Conservation (phyloP, 2,329 filamentous ascomycete species). For the Verticillium tricorpus region DNA sequence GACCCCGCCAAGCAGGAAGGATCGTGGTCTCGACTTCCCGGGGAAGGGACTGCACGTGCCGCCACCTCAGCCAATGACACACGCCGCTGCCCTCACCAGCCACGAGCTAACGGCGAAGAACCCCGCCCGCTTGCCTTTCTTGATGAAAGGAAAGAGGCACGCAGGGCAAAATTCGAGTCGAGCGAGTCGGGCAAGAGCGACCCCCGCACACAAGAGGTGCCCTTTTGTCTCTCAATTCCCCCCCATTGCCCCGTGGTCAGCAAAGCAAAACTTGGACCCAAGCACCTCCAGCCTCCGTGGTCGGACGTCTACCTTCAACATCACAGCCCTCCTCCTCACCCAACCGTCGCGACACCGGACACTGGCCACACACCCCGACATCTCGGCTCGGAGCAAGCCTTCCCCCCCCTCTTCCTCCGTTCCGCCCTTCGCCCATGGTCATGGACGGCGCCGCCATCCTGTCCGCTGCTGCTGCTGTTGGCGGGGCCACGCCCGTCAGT, state of each 20-base stretch:
- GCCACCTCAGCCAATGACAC: neutral
- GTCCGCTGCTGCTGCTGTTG: conserved; percentile 24
- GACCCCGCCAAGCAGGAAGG: neutral
- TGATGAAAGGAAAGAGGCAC: neutral
- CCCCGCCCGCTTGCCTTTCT: neutral
- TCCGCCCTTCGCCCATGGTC: conserved; percentile 15
- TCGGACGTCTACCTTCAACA: conserved; percentile 6
- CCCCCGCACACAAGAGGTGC: neutral
- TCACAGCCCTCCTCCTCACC: conserved; percentile 10
- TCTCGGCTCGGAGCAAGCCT: conserved; percentile 3
- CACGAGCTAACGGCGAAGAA: neutral
- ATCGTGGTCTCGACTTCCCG: neutral
- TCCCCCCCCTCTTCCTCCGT: conserved; percentile 3
- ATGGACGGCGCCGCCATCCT: conserved; percentile 45
- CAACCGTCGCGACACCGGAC: conserved; percentile 15
- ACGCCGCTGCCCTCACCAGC: neutral
- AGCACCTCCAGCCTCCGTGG: conserved; percentile 3
- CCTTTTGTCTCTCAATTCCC: neutral
- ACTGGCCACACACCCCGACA: neutral
- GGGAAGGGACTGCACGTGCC: neutral
- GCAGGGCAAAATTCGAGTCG: neutral
- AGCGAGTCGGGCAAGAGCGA: neutral
- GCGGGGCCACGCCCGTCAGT: conserved; percentile 45
- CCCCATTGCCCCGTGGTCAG: conserved; percentile 5
- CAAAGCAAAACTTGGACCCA: conserved; percentile 8